Percentiles rank a stretch among this genome's conserved stretches.
Conservation (phyloP, 768 basidiomycete genomes). For the Tubosaeta sp. region DNA sequence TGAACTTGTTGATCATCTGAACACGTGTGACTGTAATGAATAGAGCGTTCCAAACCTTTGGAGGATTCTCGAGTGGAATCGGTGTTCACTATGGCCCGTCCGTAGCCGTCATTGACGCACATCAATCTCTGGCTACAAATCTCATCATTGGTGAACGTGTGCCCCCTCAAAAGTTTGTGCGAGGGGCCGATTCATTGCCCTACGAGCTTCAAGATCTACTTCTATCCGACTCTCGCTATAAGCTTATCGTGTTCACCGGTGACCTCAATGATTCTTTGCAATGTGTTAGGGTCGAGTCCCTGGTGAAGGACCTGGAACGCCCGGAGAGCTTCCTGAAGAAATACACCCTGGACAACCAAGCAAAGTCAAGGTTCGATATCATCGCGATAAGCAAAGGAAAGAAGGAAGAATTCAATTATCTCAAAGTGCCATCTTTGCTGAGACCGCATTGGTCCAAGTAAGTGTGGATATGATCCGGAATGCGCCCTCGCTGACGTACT, state of each 20-base stretch:
- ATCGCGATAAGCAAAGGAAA: constrained; percentile 24
- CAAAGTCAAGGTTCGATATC: constrained; percentile 29
- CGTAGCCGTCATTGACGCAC: constrained; percentile 27
- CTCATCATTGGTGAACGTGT: constrained; percentile 50
- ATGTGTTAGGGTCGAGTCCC: constrained; percentile 16
- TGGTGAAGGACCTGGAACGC: constrained; percentile 27
- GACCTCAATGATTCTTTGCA: constrained; percentile 25
- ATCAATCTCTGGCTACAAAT: constrained; percentile 36
- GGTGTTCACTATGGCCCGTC: constrained; percentile 49
- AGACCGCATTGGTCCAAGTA: constrained; percentile 42
- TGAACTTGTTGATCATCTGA: not conserved
- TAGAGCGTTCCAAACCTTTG: constrained; percentile 44
- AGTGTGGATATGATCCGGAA: constrained; percentile 4
- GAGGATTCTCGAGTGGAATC: constrained; percentile 44
- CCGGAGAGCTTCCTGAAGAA: constrained; percentile 25
- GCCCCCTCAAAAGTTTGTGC: constrained; percentile 43
- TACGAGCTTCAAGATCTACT: constrained; percentile 49
- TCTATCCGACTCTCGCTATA: constrained; percentile 45
- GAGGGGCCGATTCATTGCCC: constrained; percentile 43
- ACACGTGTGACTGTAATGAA: not conserved
- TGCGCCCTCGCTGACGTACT: not conserved
- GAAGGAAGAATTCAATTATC: constrained; percentile 33
- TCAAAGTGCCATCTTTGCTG: constrained; percentile 30
- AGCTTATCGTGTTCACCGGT: constrained; percentile 45
- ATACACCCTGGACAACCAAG: constrained; percentile 19